Percentiles rank a stretch among this genome's conserved stretches.
phyloP scores from a whole-genome alignment of 2,329 filamentous ascomycete genomes.

The Botrytis aclada region DNA sequence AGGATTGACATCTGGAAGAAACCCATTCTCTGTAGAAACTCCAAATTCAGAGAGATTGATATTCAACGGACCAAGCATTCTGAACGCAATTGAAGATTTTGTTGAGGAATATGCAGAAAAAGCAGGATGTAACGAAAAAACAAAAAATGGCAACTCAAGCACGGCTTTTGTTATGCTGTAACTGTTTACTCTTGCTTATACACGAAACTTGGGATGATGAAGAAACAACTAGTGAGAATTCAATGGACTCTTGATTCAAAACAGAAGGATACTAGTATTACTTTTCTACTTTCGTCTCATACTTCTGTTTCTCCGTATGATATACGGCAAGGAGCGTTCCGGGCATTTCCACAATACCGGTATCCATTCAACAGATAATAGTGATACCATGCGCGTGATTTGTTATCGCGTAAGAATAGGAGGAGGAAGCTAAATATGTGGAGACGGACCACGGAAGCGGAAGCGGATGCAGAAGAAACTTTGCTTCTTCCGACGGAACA shows the following conservation, averaged over 20 bases:
- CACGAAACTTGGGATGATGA: background rate
- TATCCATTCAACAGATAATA: background rate
- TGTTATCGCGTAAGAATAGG: conserved; percentile 15
- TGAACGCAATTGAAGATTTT: background rate
- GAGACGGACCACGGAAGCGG: conserved; percentile 25
- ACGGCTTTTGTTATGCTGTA: background rate
- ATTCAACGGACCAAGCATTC: conserved; percentile 32
- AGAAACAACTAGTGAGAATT: background rate
- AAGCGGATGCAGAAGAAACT: conserved; percentile 17
- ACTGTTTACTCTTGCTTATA: background rate
- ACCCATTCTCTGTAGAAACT: conserved; percentile 50
- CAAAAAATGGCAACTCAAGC: background rate
- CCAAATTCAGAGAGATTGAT: conserved; percentile 30
- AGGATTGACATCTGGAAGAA: conserved; percentile 71
- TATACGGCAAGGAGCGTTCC: background rate
- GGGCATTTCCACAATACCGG: background rate
- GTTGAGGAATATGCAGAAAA: background rate
- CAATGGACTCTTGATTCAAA: background rate
- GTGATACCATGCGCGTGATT: background rate
- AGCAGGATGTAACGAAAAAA: background rate
- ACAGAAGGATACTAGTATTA: background rate
- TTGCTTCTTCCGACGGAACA: conserved; percentile 11
- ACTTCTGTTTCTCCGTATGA: no score
- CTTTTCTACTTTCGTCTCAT: background rate
- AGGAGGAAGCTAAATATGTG: background rate